Evolutionary conservation across 2,329 filamentous ascomycete species (phyloP), one percentile per base, ranked within the genome.

Genomic region (Calonectria henricotiae): DNA sequence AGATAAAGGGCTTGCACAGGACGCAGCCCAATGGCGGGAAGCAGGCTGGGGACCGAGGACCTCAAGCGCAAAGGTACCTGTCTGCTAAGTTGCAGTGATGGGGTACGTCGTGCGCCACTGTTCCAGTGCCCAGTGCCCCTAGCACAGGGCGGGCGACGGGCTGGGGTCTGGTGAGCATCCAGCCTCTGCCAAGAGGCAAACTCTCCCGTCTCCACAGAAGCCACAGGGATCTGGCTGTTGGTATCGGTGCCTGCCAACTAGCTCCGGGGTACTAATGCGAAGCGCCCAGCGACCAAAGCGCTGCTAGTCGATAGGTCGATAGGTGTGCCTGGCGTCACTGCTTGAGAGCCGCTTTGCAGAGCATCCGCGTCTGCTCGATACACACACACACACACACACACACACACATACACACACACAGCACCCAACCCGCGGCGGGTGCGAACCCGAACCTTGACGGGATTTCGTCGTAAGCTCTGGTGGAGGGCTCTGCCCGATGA

Each of bases 1-100:
- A 68, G 66, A 68, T 68, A 68, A 63, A 68, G 49, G 60, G 49
- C 27, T 58, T 32, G 55, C 12, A 30, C 35, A 20, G 62, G 46
- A 49, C 51, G 35, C 55, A 61, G 37, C 55, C 55, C 37, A 41
- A 41, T 44, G 37, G n/a, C 39, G 23, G 39, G 55, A 44, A 25
- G 55, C 55, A 17, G 55, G 15, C 55, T 43, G 35, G 55, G 55
- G 55, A 41, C 55, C 25, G 15, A 37, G 39, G 37, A 61, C 55
- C 55, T 41, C 51, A 58, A 58, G 51, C 51, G 51, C 32, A 58
- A 61, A 61, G 55, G 55, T 61, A 61, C 55, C 55, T n/a, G 25
- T 23, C 55, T 25, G 55, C 55, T 61, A 61, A 32, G 55, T 15
- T 44, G 17, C 11, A 17, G 55, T 44, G 55, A 41, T 51, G 61